Evolutionary conservation across 1,284 basidiomycete genomes (phyloP).

Genomic region (Laetiporus sulphureus): DNA sequence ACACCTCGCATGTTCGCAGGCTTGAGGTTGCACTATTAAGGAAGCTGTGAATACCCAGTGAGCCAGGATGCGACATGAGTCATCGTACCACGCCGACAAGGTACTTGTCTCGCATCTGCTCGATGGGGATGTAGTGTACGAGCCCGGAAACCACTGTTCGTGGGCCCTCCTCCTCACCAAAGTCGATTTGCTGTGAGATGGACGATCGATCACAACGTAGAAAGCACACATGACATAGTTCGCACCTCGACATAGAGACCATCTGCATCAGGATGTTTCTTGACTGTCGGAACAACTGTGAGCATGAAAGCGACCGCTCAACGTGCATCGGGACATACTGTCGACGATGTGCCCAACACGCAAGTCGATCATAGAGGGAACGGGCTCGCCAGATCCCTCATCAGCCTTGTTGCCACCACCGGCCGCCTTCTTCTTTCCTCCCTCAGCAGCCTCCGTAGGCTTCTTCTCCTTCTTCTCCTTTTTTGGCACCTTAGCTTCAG

Average conservation of each 20-base stretch:
- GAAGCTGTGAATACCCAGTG: constrained; percentile 5
- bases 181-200: constrained; percentile 74
- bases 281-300: constrained; percentile 43
- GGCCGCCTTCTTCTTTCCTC: constrained; percentile 36
- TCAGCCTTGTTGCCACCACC: constrained; percentile 35
- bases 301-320: neutral
- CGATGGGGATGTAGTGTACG: constrained; percentile 92
- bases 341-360: constrained; percentile 88
- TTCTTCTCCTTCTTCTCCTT: constrained; percentile 45
- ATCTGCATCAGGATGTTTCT: constrained; percentile 92
- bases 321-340: constrained; percentile 42
- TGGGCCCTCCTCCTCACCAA: constrained; percentile 90
- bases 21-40: constrained; percentile 85
- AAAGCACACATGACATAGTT: neutral
- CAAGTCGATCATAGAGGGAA: constrained; percentile 92
- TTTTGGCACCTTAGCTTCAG: constrained; percentile 28
- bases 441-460: constrained; percentile 25
- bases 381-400: constrained; percentile 69
- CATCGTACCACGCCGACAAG: constrained; percentile 78
- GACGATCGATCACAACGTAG: neutral
- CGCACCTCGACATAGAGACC: constrained; percentile 83
- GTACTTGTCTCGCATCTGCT: constrained; percentile 82
- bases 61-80: neutral
- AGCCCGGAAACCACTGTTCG: constrained; percentile 92
- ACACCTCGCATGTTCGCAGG: constrained; percentile 94